Percentiles rank a stretch among this genome's conserved stretches.
phyloP scores from a whole-genome alignment of 2,329 filamentous ascomycete genomes.

The Graphilbum fragrans region DNA sequence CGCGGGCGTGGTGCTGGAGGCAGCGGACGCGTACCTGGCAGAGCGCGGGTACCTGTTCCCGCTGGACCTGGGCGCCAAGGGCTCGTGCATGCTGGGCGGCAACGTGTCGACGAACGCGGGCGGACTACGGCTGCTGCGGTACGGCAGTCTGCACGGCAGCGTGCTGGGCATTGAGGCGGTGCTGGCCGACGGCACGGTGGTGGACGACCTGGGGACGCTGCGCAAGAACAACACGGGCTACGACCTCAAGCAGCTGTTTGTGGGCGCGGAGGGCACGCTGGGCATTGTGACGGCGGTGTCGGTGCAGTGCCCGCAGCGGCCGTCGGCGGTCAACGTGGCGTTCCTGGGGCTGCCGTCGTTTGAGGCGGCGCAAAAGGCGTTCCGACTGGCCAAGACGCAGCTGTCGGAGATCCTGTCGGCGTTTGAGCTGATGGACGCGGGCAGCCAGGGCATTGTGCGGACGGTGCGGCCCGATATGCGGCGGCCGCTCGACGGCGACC shows the following conservation, averaged over 20 bases:
- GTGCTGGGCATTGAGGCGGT: slow-evolving; percentile 91
- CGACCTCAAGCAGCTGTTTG: slow-evolving; percentile 92
- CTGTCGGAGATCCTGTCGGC: slow-evolving; percentile 92
- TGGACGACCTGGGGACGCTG: slow-evolving; percentile 77
- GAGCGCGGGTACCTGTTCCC: slow-evolving; percentile 84
- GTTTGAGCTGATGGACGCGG: slow-evolving; percentile 91
- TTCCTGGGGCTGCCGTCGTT: slow-evolving; percentile 87
- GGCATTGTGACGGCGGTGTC: slow-evolving; percentile 88
- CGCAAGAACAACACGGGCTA: slow-evolving; percentile 99
- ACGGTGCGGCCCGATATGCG: slow-evolving; percentile 60
- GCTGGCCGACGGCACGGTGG: slow-evolving; percentile 80
- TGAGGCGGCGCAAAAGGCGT: slow-evolving; percentile 77
- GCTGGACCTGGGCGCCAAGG: slow-evolving; percentile 93
- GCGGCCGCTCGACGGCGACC: slow-evolving; percentile 66
- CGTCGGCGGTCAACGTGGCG: slow-evolving; percentile 84
- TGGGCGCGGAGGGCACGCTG: slow-evolving; percentile 88
- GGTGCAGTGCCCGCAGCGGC: slow-evolving; percentile 77
- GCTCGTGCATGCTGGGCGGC: slow-evolving; percentile 90
- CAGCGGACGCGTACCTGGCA: slow-evolving; percentile 74
- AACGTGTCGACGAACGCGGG: slow-evolving; percentile 96
- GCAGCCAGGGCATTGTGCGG: slow-evolving; percentile 67
- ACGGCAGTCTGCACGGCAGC: slow-evolving; percentile 87
- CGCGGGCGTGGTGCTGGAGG: slow-evolving; percentile 82
- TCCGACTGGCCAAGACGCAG: slow-evolving; percentile 77
- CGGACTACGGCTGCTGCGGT: slow-evolving; percentile 76